phyloP scores from a whole-genome alignment of 768 basidiomycete genomes.

The Macrolepiota fuliginosa region DNA sequence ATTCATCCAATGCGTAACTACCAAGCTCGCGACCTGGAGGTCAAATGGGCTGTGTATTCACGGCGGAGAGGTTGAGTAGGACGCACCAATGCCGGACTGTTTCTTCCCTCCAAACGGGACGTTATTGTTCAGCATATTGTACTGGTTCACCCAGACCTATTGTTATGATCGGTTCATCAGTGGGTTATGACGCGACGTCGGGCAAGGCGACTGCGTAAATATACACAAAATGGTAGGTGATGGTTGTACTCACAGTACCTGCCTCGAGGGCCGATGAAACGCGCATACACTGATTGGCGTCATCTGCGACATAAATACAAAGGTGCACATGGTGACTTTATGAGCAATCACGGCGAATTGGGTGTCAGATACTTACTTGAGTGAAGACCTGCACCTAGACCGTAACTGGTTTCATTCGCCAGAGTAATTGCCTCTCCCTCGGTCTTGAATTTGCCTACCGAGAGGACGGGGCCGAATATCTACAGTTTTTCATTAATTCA shows the following conservation, averaged over 20 bases:
- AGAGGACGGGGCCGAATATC: constrained; percentile 95
- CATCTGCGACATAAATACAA: constrained; percentile 37
- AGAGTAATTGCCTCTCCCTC: constrained; percentile 84
- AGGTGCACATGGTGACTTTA: constrained; percentile 13
- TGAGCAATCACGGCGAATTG: neutral
- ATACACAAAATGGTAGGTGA: neutral
- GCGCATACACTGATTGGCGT: constrained; percentile 87
- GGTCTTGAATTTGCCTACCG: constrained; percentile 77
- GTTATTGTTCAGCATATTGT: constrained; percentile 79
- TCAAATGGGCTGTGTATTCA: neutral
- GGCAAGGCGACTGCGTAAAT: constrained; percentile 8
- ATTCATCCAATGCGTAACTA: constrained; percentile 80
- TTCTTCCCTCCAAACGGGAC: constrained; percentile 97
- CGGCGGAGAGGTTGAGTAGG: neutral
- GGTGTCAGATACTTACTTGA: constrained; percentile 52
- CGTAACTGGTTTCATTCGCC: constrained; percentile 89
- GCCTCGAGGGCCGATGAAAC: constrained; percentile 85
- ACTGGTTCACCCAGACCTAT: constrained; percentile 92
- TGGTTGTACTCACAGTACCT: constrained; percentile 63
- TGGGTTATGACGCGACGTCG: neutral
- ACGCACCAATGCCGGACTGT: constrained; percentile 80
- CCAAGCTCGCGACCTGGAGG: constrained; percentile 80
- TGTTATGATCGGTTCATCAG: neutral
- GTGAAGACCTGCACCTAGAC: constrained; percentile 89
- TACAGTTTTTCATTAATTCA: constrained; percentile 26